These are phyloP conservation scores for Pichia deserticola DNA, from an alignment of 805 yeast genomes.

Conservation along the genomic window DNA sequence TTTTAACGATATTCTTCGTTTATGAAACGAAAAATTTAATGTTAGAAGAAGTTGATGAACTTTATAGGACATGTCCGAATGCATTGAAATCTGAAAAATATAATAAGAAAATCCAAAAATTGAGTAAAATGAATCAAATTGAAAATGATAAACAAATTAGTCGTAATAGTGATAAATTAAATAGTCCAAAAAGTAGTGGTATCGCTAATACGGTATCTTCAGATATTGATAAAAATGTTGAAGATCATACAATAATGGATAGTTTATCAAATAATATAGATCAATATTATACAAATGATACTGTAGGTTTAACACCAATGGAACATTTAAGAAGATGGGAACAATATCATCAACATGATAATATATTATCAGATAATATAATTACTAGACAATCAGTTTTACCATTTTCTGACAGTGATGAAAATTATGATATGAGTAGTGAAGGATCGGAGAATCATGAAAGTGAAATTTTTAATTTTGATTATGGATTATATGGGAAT, in stretches of 20 bases:
- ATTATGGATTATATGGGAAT: slow-evolving; percentile 7
- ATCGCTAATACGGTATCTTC: neutral
- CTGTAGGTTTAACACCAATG: neutral
- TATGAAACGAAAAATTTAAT: slow-evolving; percentile 77
- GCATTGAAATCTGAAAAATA: slow-evolving; percentile 40
- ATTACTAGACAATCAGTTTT: slow-evolving; percentile 28
- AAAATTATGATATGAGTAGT: slow-evolving; percentile 5
- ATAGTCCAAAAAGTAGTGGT: neutral
- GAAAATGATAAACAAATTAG: neutral
- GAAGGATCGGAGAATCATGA: neutral
- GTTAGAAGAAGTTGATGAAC: slow-evolving; percentile 74
- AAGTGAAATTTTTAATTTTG: neutral
- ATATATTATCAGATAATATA: slow-evolving; percentile 23
- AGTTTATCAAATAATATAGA: too few relatives aligned
- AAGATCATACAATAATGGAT: neutral
- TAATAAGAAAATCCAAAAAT: slow-evolving; percentile 3
- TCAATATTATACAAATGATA: neutral
- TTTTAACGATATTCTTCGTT: slow-evolving; percentile 58
- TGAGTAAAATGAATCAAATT: neutral
- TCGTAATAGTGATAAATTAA: neutral
- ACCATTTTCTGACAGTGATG: slow-evolving; percentile 32
- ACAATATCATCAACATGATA: neutral
- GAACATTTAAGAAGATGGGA: slow-evolving; percentile 8
- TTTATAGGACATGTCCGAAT: slow-evolving; percentile 53
- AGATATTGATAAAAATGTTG: neutral